phyloP scores from a whole-genome alignment of 306 rosid species.

The Cotoneaster glaucophyllus region DNA sequence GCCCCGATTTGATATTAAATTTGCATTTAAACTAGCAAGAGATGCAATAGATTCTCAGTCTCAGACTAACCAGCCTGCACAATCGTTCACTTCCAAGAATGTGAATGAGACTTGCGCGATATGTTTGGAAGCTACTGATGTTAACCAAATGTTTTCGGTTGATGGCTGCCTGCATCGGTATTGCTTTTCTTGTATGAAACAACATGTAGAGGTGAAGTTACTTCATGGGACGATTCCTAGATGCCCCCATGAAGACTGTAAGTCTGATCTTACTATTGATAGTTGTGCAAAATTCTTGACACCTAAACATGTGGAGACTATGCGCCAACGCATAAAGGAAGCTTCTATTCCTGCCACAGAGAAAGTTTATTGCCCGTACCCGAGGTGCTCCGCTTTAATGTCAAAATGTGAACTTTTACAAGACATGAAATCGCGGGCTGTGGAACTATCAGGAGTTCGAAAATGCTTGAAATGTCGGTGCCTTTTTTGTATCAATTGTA shows the following conservation, averaged over 20 bases:
- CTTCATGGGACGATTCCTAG: constrained; percentile 50
- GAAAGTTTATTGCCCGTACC: constrained; percentile 73
- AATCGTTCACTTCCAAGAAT: constrained; percentile 18
- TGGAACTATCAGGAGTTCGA: constrained; percentile 34
- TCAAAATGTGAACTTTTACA: constrained; percentile 46
- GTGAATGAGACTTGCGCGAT: constrained; percentile 50
- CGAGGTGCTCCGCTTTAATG: constrained; percentile 69
- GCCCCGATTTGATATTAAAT: constrained; percentile 42
- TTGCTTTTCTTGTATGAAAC: constrained; percentile 77
- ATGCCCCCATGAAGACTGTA: constrained; percentile 68
- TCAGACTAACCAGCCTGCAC: constrained; percentile 29
- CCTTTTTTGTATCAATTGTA: constrained; percentile 61
- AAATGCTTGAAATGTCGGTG: constrained; percentile 59
- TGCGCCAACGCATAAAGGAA: constrained; percentile 55
- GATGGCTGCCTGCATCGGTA: constrained; percentile 65
- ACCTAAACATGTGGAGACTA: constrained; percentile 36
- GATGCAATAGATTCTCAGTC: constrained; percentile 65
- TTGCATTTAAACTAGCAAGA: constrained; percentile 61
- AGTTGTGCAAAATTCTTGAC: constrained; percentile 66
- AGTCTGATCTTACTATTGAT: constrained; percentile 41
- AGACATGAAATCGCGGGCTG: constrained; percentile 29
- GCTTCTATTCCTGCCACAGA: constrained; percentile 58
- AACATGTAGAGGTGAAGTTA: constrained; percentile 70
- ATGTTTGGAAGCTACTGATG: constrained; percentile 65
- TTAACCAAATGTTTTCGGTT: constrained; percentile 41